Conservation (phyloP, 768 basidiomycete species). For the Amylocystis lapponica region DNA sequence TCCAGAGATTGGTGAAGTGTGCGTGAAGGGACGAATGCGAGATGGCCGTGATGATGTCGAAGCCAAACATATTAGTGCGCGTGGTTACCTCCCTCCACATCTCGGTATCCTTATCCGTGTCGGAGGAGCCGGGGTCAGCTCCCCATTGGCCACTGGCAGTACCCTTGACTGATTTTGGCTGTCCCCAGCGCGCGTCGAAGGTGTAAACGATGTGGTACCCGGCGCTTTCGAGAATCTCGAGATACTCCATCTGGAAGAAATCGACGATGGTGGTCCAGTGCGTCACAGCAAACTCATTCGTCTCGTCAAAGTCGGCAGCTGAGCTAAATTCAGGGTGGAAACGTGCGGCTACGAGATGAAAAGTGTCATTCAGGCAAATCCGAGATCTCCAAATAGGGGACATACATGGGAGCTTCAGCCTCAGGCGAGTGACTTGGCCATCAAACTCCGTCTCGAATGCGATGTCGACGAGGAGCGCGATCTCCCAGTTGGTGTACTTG, state of each 20-base stretch:
- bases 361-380: not conserved
- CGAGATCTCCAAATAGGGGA: not conserved
- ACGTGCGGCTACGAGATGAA: constrained; percentile 6
- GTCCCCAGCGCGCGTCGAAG: constrained; percentile 6
- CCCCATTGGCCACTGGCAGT: not conserved
- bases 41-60: constrained; percentile 23
- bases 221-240: constrained; percentile 20
- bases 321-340: constrained; percentile 8
- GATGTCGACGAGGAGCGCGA: constrained; percentile 22
- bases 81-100: constrained; percentile 14
- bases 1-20: constrained; percentile 16
- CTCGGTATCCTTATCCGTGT: constrained; percentile 6
- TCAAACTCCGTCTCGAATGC: constrained; percentile 13
- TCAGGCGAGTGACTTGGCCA: constrained; percentile 16
- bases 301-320: constrained; percentile 10
- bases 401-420: constrained; percentile 21
- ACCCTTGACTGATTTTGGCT: too few relatives aligned
- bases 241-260: constrained; percentile 22
- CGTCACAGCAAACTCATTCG: constrained; percentile 12
- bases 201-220: constrained; percentile 19
- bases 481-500: constrained; percentile 16
- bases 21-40: constrained; percentile 23
- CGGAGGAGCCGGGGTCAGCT: not conserved
- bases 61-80: constrained; percentile 18
- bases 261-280: constrained; percentile 14